Evolutionary conservation across 306 rosid species (phyloP), one percentile per base, ranked within the genome.

Genomic region (Myrica gale): DNA sequence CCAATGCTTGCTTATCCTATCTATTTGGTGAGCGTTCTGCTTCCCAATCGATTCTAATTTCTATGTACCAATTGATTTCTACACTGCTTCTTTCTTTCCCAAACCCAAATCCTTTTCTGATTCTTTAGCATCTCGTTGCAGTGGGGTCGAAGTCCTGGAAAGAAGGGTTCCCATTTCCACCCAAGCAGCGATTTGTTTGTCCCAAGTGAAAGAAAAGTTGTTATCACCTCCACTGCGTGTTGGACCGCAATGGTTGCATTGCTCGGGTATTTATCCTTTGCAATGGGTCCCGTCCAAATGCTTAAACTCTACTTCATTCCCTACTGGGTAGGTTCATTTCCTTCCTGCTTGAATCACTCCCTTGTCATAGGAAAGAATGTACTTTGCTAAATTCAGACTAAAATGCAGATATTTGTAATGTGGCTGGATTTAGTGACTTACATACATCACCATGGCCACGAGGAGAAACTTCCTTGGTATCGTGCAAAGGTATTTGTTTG

Each of bases 381-480:
- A 39, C 6, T 41, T 41, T 17, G 41, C 21, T 65, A 17, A 65
- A 41, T 65, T 42, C 15, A 2, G 23, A 39, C 17, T 65, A 48
- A 65, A 65, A 65, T 65, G 69, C 69, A 95, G 99, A 56, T 79
- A 68, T 95, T 95, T 9, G 99, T 95, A 54, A 72, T 92, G 93
- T 95, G 97, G 97, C 79, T 95, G 90, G 99, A 95, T 78, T 74
- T 87, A 44, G 97, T 95, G 39, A 95, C 99, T 43, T 95, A 95
- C 84, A 84, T 95, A 85, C 99, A 95, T 76, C 99, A 95, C 78
- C 99, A 95, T 74, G 99, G 99, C 54, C 97, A 95, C 41, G 97
- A 88, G 57, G 97, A n/a, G n/a, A n/a, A 92, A 66, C 87, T 95
- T 76, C 99, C 99, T 12, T 95, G 99, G 99, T 95, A 90, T 71